phyloP scores from a whole-genome alignment of 352 stramenopile genomes.

The Aphanomyces stellatus region DNA sequence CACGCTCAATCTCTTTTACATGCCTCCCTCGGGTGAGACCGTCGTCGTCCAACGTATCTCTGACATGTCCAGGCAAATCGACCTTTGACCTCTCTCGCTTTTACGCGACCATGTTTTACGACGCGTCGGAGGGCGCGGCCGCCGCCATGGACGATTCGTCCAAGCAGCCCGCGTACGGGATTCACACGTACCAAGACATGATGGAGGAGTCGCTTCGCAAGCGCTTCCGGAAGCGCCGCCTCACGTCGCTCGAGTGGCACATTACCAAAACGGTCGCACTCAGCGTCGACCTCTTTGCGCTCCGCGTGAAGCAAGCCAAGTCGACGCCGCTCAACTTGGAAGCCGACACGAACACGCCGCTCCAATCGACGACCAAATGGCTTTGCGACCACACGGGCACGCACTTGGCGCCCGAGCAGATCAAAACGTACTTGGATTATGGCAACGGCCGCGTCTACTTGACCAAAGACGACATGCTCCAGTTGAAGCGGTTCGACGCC shows the following conservation, averaged over 20 bases:
- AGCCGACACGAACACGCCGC: constrained; percentile 56
- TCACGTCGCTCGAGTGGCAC: constrained; percentile 53
- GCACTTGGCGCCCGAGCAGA: constrained; percentile 62
- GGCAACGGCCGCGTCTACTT: constrained; percentile 75
- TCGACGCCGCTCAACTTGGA: constrained; percentile 50
- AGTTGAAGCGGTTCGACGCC: constrained; percentile 70
- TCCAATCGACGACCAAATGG: constrained; percentile 79
- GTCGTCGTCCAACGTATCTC: background rate
- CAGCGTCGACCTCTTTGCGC: constrained; percentile 63
- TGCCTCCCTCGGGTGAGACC: constrained; percentile 28
- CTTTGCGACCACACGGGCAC: constrained; percentile 71
- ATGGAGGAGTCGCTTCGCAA: constrained; percentile 73
- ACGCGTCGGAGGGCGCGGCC: constrained; percentile 32
- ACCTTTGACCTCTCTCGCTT: constrained; percentile 50
- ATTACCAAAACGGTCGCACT: constrained; percentile 71
- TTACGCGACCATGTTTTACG: constrained; percentile 60
- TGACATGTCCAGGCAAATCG: constrained; percentile 25
- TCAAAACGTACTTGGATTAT: constrained; percentile 68
- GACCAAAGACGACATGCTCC: constrained; percentile 62
- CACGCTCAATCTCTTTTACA: constrained; percentile 71
- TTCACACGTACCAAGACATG: constrained; percentile 63
- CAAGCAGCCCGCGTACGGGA: constrained; percentile 60
- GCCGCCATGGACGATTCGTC: constrained; percentile 22
- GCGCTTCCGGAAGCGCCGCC: constrained; percentile 61
- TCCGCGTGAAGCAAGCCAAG: constrained; percentile 53